phyloP scores from a whole-genome alignment of 495 filamentous ascomycete genomes.

The Pseudoneurospora amorphoporcata region DNA sequence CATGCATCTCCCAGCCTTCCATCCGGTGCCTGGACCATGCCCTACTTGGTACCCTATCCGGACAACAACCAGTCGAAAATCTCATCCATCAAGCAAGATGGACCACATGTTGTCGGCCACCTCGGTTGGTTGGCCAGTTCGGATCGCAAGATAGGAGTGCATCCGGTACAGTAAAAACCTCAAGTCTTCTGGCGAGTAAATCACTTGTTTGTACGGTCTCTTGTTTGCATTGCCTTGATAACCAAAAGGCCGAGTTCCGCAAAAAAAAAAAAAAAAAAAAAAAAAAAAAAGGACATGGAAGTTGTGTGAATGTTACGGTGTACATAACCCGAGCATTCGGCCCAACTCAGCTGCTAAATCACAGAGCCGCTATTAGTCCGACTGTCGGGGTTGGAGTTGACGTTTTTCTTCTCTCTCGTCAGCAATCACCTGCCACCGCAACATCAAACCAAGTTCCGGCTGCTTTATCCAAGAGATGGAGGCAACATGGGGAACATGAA shows the following conservation, averaged over 20 bases:
- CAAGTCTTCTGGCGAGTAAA: neutral
- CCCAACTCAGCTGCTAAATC: neutral
- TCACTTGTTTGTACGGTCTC: neutral
- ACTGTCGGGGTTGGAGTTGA: neutral
- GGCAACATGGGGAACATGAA: neutral
- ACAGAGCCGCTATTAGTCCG: neutral
- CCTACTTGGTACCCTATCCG: neutral
- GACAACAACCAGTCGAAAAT: no score
- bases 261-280: no score
- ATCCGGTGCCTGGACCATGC: neutral
- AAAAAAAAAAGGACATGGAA: no score
- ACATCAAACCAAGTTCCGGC: neutral
- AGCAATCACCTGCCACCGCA: neutral
- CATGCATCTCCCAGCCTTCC: neutral
- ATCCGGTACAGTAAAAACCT: neutral
- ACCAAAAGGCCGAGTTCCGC: neutral
- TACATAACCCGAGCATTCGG: neutral
- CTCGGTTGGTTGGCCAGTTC: neutral
- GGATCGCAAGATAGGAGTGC: neutral
- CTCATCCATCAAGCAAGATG: neutral
- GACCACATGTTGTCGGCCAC: neutral
- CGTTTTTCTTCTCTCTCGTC: neutral
- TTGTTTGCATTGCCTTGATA: neutral
- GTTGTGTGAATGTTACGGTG: neutral
- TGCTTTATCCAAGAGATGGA: neutral